Percentiles rank a stretch among this genome's conserved stretches.
Conservation (phyloP, 2,329 filamentous ascomycete species). For the Microsporum ferrugineum region DNA sequence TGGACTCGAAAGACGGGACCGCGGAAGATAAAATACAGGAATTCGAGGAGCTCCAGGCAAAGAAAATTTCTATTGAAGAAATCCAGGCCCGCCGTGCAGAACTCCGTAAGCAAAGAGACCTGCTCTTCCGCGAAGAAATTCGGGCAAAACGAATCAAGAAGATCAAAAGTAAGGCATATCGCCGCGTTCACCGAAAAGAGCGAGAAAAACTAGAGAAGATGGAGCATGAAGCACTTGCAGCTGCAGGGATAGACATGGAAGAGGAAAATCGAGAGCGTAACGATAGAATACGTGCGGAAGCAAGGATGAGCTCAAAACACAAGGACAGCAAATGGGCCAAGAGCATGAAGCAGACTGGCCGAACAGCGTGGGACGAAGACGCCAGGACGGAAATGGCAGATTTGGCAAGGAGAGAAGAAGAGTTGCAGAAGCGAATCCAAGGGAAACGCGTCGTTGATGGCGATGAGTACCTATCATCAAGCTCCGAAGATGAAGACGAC, state of each 20-base stretch:
- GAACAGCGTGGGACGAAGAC: constrained; percentile 79
- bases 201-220: constrained; percentile 48
- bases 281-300: constrained; percentile 67
- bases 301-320: constrained; percentile 75
- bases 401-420: constrained; percentile 71
- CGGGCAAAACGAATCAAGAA: constrained; percentile 91
- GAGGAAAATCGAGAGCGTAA: constrained; percentile 54
- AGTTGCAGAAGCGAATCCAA: constrained; percentile 66
- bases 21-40: constrained; percentile 56
- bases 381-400: constrained; percentile 67
- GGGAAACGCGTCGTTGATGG: constrained; percentile 56
- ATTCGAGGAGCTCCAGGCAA: constrained; percentile 57
- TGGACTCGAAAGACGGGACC: constrained; percentile 46
- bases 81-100: constrained; percentile 61
- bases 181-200: constrained; percentile 78
- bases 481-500: constrained; percentile 51
- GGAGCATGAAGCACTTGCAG: constrained; percentile 47
- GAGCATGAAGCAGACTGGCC: constrained; percentile 63
- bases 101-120: constrained; percentile 67
- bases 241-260: constrained; percentile 49
- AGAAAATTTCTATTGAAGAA: constrained; percentile 61
- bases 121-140: constrained; percentile 79
- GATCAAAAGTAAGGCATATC: constrained; percentile 95
- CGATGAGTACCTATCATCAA: constrained; percentile 45
- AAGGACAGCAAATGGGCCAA: constrained; percentile 89